Base-by-base conservation (phyloP, 108 stramenopile species). In the Nannochloropsis gaditana region DNA sequence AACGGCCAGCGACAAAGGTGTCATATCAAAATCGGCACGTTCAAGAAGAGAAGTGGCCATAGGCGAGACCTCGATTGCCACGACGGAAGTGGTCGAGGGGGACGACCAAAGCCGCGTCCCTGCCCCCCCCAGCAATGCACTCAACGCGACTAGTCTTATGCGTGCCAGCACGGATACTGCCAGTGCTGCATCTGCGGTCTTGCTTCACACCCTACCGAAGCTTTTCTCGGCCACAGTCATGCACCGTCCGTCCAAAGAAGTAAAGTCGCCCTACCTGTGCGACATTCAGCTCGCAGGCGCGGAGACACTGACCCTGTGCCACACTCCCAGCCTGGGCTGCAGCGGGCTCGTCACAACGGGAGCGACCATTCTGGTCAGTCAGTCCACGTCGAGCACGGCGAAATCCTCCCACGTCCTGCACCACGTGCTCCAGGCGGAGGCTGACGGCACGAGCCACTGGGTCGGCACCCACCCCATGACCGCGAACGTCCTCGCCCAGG, bases 201-300 rank as follows among this genome's bases (percentile, higher is more conserved):
- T 73, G 19, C 59, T 73, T n/a, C 59, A 73, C 59, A 73, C 59
- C 4, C 59, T 73, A 2, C 59, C 59, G 2, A 73, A 73, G 8
- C 8, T 73, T 3, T 73, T n/a, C n/a, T 73, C n/a, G 3, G 59
- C 59, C 59, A 73, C 59, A n/a, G 59, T 73, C 8, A 2, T 73
- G 59, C 59, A 73, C 59, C 59, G 59, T 73, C 59, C 59, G n/a
- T 73, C 59, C 19, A 73, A 73, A 73, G 59, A n/a, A n/a, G 15
- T 15, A n/a, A 73, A 73, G n/a, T 73, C 59, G 59, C 59, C 59
- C n/a, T 73, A 73, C 59, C 59, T 73, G 19, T 73, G 59, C n/a
- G 59, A 73, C n/a, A 73, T 73, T 2, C 59, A 3, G n/a, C 19
- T 73, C 3, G n/a, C 15, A n/a, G 59, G 59, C n/a, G 19, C 2